phyloP scores from a whole-genome alignment of 805 yeast species.

The Ogataea parapolymorpha region DNA sequence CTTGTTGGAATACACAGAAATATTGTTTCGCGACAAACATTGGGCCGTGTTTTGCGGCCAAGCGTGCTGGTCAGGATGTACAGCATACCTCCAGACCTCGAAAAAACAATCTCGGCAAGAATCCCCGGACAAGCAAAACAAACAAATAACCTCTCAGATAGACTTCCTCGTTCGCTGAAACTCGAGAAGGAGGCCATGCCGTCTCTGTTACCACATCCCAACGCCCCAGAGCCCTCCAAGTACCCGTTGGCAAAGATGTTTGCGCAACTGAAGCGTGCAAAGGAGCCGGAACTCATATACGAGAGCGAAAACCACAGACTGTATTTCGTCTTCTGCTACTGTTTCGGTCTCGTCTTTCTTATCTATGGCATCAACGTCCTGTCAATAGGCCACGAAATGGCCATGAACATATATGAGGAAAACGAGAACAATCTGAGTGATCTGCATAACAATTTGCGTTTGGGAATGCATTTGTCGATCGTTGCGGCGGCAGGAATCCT shows the following conservation, averaged over 20 bases:
- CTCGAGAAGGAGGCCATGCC: slow-evolving; percentile 62
- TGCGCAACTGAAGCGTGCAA: slow-evolving; percentile 46
- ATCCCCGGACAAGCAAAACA: slow-evolving; percentile 55
- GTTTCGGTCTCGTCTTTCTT: slow-evolving; percentile 64
- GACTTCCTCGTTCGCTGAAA: slow-evolving; percentile 62
- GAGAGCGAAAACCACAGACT: slow-evolving; percentile 81
- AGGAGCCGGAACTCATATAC: slow-evolving; percentile 69
- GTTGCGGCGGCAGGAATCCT: slow-evolving; percentile 38
- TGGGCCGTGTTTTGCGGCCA: neutral
- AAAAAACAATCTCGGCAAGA: slow-evolving; percentile 36
- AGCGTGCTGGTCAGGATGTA: neutral
- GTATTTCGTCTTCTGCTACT: slow-evolving; percentile 66
- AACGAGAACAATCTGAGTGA: slow-evolving; percentile 31
- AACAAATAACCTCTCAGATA: slow-evolving; percentile 47
- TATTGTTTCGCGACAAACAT: neutral
- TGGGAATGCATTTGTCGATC: slow-evolving; percentile 28
- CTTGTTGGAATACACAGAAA: neutral
- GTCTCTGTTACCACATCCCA: slow-evolving; percentile 68
- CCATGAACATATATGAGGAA: slow-evolving; percentile 25
- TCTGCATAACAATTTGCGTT: slow-evolving; percentile 24
- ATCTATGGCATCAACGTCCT: slow-evolving; percentile 57
- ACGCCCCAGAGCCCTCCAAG: slow-evolving; percentile 69
- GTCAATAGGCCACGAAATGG: slow-evolving; percentile 30
- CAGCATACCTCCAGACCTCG: neutral
- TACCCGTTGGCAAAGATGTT: slow-evolving; percentile 61